Evolutionary conservation across 768 basidiomycete genomes (phyloP).

Genomic region (Macrolepiota fuliginosa): DNA sequence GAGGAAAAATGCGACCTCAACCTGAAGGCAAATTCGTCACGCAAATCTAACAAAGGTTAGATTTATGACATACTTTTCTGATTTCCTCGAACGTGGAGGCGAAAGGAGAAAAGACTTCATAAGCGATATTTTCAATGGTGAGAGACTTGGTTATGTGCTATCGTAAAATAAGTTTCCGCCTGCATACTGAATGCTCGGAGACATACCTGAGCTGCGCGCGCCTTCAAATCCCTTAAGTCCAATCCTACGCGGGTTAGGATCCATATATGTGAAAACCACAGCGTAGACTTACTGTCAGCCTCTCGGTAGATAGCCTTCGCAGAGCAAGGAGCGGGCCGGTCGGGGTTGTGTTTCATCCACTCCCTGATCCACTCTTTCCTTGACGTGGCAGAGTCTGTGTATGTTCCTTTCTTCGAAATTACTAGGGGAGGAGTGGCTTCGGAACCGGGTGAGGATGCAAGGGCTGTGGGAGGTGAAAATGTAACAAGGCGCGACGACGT

Average conservation of each 20-base stretch:
- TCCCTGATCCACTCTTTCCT: conserved; percentile 68
- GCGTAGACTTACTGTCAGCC: conserved; percentile 64
- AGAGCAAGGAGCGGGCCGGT: conserved; percentile 67
- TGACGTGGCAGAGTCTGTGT: conserved; percentile 23
- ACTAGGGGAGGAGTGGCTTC: conserved; percentile 20
- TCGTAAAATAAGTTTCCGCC: not conserved
- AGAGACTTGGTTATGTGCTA: conserved; percentile 78
- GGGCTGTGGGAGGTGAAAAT: conserved; percentile 22
- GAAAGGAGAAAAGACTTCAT: conserved; percentile 85
- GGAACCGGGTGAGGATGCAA: conserved; percentile 25
- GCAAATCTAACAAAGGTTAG: not conserved
- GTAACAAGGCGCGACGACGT: conserved; percentile 23
- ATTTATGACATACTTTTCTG: conserved; percentile 48
- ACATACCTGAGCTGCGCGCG: conserved; percentile 58
- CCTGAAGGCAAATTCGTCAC: conserved; percentile 39
- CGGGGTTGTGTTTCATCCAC: conserved; percentile 62
- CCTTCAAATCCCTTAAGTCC: conserved; percentile 68
- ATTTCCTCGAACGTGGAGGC: conserved; percentile 80
- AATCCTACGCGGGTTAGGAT: conserved; percentile 44
- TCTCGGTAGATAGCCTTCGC: conserved; percentile 83
- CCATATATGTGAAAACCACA: not conserved
- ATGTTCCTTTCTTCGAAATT: conserved; percentile 16
- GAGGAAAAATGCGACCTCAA: conserved; percentile 78
- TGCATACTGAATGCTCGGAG: not conserved
- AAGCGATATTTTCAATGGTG: conserved; percentile 76